Evolutionary conservation across 306 rosid genomes (phyloP), one percentile per base, ranked within the genome.

Genomic region (Quercus rubra): DNA sequence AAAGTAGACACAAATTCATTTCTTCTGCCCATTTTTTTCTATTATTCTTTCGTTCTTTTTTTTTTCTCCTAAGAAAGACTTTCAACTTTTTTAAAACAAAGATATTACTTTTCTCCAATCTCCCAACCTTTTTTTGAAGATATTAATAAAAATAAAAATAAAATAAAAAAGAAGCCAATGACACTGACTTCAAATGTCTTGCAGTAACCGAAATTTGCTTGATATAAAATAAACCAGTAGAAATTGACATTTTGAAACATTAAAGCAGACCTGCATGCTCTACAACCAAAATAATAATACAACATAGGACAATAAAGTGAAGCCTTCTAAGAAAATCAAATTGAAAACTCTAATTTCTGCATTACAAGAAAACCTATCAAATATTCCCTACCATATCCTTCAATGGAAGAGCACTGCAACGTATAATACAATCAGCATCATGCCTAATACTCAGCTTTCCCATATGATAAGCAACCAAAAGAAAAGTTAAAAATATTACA

Each of bases 401-500:
- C 23, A 27, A 58, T 28, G 30, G 55, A 30, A 62, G 76, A 71
- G 59, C 79, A 23, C 20, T 54, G 54, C 28, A 13, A 28, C 25
- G 46, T 41, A 66, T n/a, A 25, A 54, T 68, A 68, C 54, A 55
- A 20, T 57, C 23, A 35, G 38, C 64, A 68, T 28, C 55, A 74
- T 71, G 56, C 21, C 38, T 75, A 56, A 55, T 79, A 54, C 76
- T 56, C 23, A 78, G 43, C 70, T 64, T 13, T 64, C 70, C 78
- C 58, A 83, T 21, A 72, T 49, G 73, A 56, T 52, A 68, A 62
- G 72, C 66, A 76, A 62, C 20, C 71, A 76, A 43, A 31, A 58
- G 75, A 78, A 15, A 30, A 13, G 23, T 57, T 15, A 17, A 17
- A 51, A 71, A 12, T 35, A 55, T 21, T 18, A 71, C 21, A 63